These are phyloP conservation scores for Saccharomyces hybrid DNA, from an alignment of 1,139 yeast genomes.

Conservation along the genomic window DNA sequence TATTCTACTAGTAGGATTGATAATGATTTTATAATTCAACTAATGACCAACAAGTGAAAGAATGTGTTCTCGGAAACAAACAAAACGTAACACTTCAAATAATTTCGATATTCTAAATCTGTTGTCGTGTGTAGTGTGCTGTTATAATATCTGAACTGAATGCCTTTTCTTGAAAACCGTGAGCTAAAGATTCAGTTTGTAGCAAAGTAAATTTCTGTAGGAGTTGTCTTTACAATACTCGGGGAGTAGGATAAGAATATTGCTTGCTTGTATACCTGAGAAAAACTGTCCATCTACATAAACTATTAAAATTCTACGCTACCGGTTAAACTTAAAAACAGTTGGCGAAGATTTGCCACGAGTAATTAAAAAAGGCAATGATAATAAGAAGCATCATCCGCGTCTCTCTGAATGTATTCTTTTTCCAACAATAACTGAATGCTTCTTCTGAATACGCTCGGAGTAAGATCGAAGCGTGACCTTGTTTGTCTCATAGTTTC, in stretches of 20 bases:
- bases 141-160: no score
- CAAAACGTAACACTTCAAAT: no score
- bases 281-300: neutral
- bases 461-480: conserved; percentile 62
- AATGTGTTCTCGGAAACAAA: no score
- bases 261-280: neutral
- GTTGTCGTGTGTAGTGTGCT: no score
- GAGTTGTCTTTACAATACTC: neutral
- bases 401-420: conserved; percentile 74
- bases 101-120: no score
- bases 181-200: neutral
- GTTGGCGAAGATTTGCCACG: no score
- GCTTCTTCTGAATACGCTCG: conserved; percentile 61
- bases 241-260: neutral
- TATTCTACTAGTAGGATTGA: no score
- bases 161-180: no score
- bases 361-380: conserved; percentile 38
- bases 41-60: no score
- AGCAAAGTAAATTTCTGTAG: neutral
- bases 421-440: conserved; percentile 76
- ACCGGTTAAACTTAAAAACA: no score
- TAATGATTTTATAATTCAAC: no score
- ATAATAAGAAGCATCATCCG: conserved; percentile 52
- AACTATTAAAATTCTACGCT: neutral
- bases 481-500: conserved; percentile 59